Evolutionary conservation across 441 rosid genomes (phyloP).

Genomic region (Raphanus hybrid): DNA sequence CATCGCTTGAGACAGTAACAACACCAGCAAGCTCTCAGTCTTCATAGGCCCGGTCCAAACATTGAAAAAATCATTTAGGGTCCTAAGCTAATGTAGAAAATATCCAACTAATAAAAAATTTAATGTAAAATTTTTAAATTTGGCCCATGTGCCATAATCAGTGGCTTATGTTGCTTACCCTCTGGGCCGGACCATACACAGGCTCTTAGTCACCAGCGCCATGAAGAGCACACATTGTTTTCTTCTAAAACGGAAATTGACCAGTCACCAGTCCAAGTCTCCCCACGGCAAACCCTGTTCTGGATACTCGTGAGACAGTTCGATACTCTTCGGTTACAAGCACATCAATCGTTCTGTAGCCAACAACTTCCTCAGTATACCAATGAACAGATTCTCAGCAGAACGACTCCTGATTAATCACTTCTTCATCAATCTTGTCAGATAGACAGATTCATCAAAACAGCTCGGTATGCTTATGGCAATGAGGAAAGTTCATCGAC

Average conservation of each 20-base stretch:
- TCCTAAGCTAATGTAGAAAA: too few relatives aligned
- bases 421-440: too few relatives aligned
- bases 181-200: constrained; percentile 35
- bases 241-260: constrained; percentile 76
- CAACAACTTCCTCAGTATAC: constrained; percentile 41
- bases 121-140: too few relatives aligned
- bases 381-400: too few relatives aligned
- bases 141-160: too few relatives aligned
- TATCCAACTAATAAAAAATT: too few relatives aligned
- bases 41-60: constrained; percentile 28
- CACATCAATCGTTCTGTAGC: constrained; percentile 53
- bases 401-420: too few relatives aligned
- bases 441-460: too few relatives aligned
- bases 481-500: too few relatives aligned
- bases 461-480: too few relatives aligned
- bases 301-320: constrained; percentile 48
- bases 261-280: constrained; percentile 66
- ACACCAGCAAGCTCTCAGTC: constrained; percentile 66
- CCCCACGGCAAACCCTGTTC: constrained; percentile 53
- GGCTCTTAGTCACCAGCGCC: constrained; percentile 71
- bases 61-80: too few relatives aligned
- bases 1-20: constrained; percentile 77
- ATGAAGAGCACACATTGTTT: constrained; percentile 63
- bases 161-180: too few relatives aligned
- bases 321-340: constrained; percentile 64